Conservation (phyloP, 2,329 filamentous ascomycete genomes). For the Penicillium brevicompactum region DNA sequence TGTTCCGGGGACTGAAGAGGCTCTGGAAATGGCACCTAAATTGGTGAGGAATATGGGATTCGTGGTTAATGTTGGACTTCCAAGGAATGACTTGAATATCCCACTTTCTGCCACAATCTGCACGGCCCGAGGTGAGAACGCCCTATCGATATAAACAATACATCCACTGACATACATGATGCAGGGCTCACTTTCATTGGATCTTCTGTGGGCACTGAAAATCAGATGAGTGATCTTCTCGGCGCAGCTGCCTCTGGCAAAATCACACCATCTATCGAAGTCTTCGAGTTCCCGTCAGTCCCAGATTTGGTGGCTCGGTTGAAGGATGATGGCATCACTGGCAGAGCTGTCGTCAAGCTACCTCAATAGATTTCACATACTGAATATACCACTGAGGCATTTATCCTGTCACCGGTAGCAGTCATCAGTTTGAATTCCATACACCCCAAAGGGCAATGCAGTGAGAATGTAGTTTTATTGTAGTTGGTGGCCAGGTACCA, state of each 20-base stretch:
- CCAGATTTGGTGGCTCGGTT: conserved; percentile 17
- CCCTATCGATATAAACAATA: neutral
- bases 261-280: conserved; percentile 19
- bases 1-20: conserved; percentile 22
- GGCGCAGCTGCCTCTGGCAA: conserved; percentile 18
- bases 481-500: too few relatives aligned
- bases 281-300: conserved; percentile 20
- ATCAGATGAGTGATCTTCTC: conserved; percentile 21
- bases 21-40: conserved; percentile 19
- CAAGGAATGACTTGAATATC: conserved; percentile 23
- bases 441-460: too few relatives aligned
- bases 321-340: conserved; percentile 18
- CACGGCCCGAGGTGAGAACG: conserved; percentile 25
- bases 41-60: conserved; percentile 24
- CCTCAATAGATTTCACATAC: conserved; percentile 2
- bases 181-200: conserved; percentile 25
- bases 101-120: conserved; percentile 26
- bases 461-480: neutral
- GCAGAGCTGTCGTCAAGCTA: conserved; percentile 24
- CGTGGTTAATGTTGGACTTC: conserved; percentile 25
- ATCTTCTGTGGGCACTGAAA: conserved; percentile 26
- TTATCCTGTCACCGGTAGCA: too few relatives aligned
- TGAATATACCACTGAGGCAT: neutral
- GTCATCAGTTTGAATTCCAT: too few relatives aligned
- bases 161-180: neutral